A percentile compares a stretch with the other conserved stretches of the same genome.
These are phyloP conservation scores for Botryotinia calthae DNA, from an alignment of 2,329 filamentous ascomycete genomes.

Conservation along the genomic window DNA sequence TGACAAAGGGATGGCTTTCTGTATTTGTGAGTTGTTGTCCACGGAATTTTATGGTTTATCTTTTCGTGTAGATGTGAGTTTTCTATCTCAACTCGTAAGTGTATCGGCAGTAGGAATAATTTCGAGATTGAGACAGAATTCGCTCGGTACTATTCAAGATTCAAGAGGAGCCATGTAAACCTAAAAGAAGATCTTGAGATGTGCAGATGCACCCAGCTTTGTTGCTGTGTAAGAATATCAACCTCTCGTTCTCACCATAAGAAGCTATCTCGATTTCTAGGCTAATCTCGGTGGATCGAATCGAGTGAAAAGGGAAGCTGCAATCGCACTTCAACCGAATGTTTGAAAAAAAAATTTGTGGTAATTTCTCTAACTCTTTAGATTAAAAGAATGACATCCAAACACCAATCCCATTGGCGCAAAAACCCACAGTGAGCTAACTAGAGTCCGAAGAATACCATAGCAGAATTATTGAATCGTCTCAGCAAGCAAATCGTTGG, in stretches of 20 bases:
- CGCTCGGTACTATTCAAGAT: background rate
- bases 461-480: background rate
- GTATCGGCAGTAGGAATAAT: background rate
- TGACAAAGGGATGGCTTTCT: background rate
- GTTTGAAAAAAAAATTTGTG: background rate
- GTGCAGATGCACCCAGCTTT: background rate
- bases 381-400: background rate
- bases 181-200: background rate
- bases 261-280: background rate
- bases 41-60: background rate
- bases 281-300: background rate
- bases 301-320: background rate
- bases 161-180: background rate
- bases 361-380: too few relatives aligned
- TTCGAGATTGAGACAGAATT: background rate
- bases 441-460: background rate
- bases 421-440: too few relatives aligned
- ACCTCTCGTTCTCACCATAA: background rate
- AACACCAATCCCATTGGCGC: accelerated
- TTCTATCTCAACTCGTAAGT: background rate
- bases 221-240: background rate
- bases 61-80: background rate
- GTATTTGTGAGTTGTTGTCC: background rate
- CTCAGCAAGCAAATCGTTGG: background rate
- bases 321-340: background rate